Conservation (phyloP, 495 filamentous ascomycete genomes). For the Evernia prunastri region DNA sequence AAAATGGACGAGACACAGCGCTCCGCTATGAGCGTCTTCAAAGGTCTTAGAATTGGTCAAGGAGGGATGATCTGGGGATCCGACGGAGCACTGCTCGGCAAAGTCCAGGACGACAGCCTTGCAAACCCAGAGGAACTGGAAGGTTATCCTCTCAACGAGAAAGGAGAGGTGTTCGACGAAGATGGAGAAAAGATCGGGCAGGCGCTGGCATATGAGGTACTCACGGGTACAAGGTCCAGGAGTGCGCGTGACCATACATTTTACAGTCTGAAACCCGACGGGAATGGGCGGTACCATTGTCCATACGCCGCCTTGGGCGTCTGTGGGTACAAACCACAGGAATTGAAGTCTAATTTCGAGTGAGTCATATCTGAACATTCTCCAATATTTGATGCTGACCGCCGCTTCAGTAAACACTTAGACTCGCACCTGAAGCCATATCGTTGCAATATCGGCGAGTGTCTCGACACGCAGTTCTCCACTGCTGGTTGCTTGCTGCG, state of each 20-base stretch:
- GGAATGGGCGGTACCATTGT: background rate
- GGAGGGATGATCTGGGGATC: conserved; percentile 5
- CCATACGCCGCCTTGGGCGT: background rate
- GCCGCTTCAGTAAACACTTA: background rate
- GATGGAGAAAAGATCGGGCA: background rate
- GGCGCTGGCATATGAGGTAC: background rate
- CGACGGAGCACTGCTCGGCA: background rate
- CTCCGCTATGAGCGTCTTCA: background rate
- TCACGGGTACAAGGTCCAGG: background rate
- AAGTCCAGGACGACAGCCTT: background rate
- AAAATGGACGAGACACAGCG: background rate
- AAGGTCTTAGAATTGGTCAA: background rate
- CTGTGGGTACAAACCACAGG: background rate
- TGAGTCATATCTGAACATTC: background rate
- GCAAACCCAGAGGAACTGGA: background rate
- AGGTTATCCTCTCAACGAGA: background rate
- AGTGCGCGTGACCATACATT: background rate
- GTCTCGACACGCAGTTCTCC: background rate
- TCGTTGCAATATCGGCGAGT: background rate
- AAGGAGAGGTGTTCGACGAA: conserved; percentile 1
- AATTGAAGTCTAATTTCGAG: background rate
- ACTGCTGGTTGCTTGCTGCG: background rate
- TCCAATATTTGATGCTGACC: background rate
- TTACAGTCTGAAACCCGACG: background rate
- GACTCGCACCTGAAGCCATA: conserved; percentile 4